Evolutionary conservation across 306 rosid genomes (phyloP).

Genomic region (Dryas drummondii): DNA sequence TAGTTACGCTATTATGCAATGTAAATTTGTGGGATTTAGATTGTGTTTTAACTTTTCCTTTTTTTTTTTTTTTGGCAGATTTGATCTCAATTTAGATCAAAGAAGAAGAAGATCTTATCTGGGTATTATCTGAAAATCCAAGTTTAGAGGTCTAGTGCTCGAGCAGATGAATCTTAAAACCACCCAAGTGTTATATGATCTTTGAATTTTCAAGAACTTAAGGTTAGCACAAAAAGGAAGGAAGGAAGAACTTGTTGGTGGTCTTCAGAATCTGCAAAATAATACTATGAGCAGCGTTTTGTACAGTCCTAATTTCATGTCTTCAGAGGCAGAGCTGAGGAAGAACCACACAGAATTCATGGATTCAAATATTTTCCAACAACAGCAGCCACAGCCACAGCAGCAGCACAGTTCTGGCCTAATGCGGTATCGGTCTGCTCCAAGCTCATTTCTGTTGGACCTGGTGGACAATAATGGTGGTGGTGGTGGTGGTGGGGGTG

Average conservation of each 20-base stretch:
- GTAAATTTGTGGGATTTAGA: neutral
- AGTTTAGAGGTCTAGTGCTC: neutral
- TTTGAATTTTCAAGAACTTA: neutral
- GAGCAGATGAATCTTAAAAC: conserved; percentile 5
- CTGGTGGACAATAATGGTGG: conserved; percentile 40
- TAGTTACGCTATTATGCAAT: neutral
- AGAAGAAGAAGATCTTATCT: conserved; percentile 6
- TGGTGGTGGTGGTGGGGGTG: conserved; percentile 23
- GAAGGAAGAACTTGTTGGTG: neutral
- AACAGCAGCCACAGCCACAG: conserved; percentile 30
- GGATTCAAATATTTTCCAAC: conserved; percentile 41
- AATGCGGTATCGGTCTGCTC: conserved; percentile 57
- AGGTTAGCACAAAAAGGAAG: neutral
- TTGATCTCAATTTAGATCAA: conserved; percentile 11
- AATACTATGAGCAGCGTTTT: conserved; percentile 58
- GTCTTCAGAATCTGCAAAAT: conserved; percentile 27
- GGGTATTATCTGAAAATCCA: neutral
- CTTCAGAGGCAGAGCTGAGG: conserved; percentile 44
- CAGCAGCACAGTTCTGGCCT: conserved; percentile 46
- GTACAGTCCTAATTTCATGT: conserved; percentile 40
- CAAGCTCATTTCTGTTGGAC: conserved; percentile 45
- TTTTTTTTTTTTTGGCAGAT: conserved; percentile 15
- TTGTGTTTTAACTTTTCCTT: neutral
- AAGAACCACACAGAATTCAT: conserved; percentile 50
- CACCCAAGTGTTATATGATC: neutral